A percentile compares a stretch with the other conserved stretches of the same genome.
phyloP scores from a whole-genome alignment of 2,329 filamentous ascomycete genomes.

The Chaetomium strumarium region DNA sequence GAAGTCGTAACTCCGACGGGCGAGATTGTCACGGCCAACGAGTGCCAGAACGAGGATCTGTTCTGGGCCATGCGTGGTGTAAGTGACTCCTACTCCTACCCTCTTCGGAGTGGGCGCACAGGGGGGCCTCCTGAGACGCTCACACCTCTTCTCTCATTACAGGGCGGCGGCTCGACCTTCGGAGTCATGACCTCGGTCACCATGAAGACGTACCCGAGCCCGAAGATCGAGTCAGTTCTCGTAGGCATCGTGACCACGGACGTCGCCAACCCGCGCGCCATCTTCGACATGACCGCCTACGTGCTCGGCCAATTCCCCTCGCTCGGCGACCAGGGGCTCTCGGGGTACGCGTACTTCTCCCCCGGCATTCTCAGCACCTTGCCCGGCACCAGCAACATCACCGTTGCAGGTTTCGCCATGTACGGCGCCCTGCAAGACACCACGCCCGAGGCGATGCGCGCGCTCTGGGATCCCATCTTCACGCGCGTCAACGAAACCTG shows the following conservation, averaged over 20 bases:
- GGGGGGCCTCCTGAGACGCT: too few species aligned
- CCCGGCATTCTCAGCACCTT: conserved; percentile 37
- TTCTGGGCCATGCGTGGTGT: conserved; percentile 53
- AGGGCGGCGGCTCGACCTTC: conserved; percentile 50
- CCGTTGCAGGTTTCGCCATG: conserved; percentile 33
- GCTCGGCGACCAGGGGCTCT: conserved; percentile 45
- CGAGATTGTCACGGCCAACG: conserved; percentile 37
- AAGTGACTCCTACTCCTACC: conserved; percentile 24
- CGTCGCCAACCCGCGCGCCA: conserved; percentile 30
- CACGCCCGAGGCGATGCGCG: conserved; percentile 24
- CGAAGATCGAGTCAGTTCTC: conserved; percentile 35
- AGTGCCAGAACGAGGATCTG: conserved; percentile 42
- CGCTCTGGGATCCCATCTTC: conserved; percentile 33
- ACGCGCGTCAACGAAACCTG: conserved; percentile 35
- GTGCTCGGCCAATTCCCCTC: conserved; percentile 41
- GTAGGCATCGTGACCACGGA: conserved; percentile 32
- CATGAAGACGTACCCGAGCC: conserved; percentile 46
- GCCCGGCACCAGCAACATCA: conserved; percentile 29
- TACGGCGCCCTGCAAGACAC: conserved; percentile 34
- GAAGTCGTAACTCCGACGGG: conserved; percentile 42
- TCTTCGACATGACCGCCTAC: conserved; percentile 41
- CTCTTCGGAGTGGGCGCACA: background rate
- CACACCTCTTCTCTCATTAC: background rate
- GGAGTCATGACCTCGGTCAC: conserved; percentile 43
- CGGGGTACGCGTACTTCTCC: conserved; percentile 40